phyloP scores from a whole-genome alignment of 441 rosid genomes.

The Adansonia rubrostipa region DNA sequence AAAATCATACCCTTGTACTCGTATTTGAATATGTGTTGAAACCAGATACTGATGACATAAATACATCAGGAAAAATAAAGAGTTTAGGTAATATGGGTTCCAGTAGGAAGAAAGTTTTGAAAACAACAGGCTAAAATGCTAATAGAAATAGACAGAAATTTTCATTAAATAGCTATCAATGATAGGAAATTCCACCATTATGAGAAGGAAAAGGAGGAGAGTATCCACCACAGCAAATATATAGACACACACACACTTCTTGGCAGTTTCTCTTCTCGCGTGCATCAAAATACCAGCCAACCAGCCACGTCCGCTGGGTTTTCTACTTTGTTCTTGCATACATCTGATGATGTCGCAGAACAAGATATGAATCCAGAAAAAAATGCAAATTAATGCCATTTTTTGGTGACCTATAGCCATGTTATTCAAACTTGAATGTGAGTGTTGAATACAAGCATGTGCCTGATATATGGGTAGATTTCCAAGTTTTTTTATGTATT shows the following conservation, averaged over 20 bases:
- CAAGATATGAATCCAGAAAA: constrained; percentile 1
- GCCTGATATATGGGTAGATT: no score
- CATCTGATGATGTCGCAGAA: not conserved
- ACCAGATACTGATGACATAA: no score
- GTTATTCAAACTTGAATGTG: no score
- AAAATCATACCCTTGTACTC: no score
- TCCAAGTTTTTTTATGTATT: no score
- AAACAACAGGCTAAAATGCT: not conserved
- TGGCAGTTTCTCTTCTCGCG: constrained; percentile 10
- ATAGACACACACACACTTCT: not conserved
- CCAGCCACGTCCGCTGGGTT: not conserved
- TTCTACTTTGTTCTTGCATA: constrained; percentile 12
- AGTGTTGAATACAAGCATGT: no score
- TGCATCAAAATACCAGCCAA: not conserved
- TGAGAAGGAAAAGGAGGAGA: not conserved
- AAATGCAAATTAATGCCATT: constrained; percentile 12
- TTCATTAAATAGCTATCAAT: not conserved
- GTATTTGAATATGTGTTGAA: no score
- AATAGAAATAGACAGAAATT: not conserved
- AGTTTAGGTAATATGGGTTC: not conserved
- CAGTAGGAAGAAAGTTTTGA: not conserved
- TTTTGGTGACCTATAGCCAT: not conserved
- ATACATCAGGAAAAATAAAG: not conserved
- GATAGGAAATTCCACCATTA: not conserved
- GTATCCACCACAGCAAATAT: not conserved